Evolutionary conservation across 352 stramenopile genomes (phyloP).

Genomic region (Phytophthora hybrid): DNA sequence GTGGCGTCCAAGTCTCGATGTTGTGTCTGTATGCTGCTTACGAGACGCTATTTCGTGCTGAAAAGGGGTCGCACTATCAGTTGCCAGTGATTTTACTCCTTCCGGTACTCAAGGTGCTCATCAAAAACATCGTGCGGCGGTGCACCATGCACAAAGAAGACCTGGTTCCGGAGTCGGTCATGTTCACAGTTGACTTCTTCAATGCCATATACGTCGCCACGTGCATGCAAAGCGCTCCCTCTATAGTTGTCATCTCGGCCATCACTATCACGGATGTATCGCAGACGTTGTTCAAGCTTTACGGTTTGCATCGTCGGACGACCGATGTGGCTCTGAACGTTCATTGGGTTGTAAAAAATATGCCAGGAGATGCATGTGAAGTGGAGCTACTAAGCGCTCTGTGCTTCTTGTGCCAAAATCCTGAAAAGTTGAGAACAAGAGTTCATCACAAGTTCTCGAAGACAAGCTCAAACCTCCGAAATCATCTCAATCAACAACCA

Average conservation of each 20-base stretch:
- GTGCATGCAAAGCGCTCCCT: conserved; percentile 22
- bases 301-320: too few species aligned
- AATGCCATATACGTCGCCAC: conserved; percentile 29
- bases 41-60: conserved; percentile 6
- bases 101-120: conserved; percentile 32
- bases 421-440: background rate
- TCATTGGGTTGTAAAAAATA: too few species aligned
- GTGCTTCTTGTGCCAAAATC: background rate
- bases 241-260: background rate
- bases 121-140: conserved; percentile 27
- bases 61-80: conserved; percentile 2
- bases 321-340: too few species aligned
- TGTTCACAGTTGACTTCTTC: conserved; percentile 35
- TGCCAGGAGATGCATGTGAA: background rate
- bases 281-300: too few species aligned
- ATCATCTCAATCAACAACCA: too few species aligned
- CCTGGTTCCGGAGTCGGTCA: conserved; percentile 17
- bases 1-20: background rate
- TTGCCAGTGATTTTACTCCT: conserved; percentile 15
- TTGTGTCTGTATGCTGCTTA: conserved; percentile 18
- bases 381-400: background rate
- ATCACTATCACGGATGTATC: too few species aligned
- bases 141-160: conserved; percentile 21
- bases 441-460: too few species aligned
- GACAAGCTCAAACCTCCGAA: too few species aligned